phyloP scores from a whole-genome alignment of 2,329 filamentous ascomycete species.

The Penicillium sp. region DNA sequence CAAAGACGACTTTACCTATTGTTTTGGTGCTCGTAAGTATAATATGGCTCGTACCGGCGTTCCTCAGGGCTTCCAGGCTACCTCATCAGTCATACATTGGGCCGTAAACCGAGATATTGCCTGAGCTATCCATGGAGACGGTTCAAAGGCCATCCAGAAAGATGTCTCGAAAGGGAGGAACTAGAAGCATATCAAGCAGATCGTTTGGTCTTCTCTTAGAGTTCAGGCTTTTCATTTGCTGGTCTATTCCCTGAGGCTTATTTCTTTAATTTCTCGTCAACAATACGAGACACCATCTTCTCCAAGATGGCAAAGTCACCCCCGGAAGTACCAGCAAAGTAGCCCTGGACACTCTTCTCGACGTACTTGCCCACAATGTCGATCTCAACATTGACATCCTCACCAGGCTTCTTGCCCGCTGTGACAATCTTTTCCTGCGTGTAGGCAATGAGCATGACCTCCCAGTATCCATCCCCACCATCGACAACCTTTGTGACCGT shows the following conservation, averaged over 20 bases:
- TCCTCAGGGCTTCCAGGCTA: background rate
- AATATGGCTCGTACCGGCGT: conserved; percentile 4
- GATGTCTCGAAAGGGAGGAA: background rate
- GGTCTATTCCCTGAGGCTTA: conserved; percentile 13
- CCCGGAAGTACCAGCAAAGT: conserved; percentile 56
- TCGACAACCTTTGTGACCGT: conserved; percentile 89
- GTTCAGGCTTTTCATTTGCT: background rate
- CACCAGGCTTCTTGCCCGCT: conserved; percentile 74
- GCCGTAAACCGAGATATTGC: background rate
- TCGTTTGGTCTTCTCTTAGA: background rate
- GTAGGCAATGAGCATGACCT: conserved; percentile 97
- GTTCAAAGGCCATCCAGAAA: background rate
- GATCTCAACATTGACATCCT: conserved; percentile 88
- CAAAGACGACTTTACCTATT: conserved; percentile 4
- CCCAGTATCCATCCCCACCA: conserved; percentile 75
- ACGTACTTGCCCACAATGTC: conserved; percentile 73
- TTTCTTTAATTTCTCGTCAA: conserved; percentile 66
- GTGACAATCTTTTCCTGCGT: conserved; percentile 91
- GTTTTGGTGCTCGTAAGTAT: conserved; percentile 10
- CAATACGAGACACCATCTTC: conserved; percentile 72
- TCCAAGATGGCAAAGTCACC: conserved; percentile 59
- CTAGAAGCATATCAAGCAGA: background rate
- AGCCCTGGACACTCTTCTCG: conserved; percentile 79
- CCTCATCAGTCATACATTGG: background rate
- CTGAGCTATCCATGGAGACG: background rate